phyloP scores from a whole-genome alignment of 2,329 filamentous ascomycete species.

The Huntiella decipiens region DNA sequence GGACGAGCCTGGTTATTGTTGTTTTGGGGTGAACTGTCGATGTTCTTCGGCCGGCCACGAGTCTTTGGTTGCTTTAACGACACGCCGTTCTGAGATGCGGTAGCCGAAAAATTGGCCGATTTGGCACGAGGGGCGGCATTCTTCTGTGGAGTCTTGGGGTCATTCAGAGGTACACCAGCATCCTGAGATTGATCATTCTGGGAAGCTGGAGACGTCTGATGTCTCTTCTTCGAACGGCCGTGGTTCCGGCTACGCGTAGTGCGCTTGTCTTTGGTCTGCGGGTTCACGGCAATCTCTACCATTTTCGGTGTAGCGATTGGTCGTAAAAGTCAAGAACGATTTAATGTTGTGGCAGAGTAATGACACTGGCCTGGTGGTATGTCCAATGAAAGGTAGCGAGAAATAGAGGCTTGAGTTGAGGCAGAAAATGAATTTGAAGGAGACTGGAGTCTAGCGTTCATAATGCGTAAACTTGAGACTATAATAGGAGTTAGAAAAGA shows the following conservation, averaged over 20 bases:
- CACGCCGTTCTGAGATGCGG: conserved; percentile 17
- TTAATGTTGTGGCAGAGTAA: no score
- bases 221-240: conserved; percentile 15
- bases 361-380: no score
- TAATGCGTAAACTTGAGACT: no score
- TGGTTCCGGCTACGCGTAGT: conserved; percentile 23
- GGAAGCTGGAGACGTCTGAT: conserved; percentile 38
- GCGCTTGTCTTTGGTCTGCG: conserved; percentile 14
- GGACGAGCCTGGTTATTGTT: conserved; percentile 25
- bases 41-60: conserved; percentile 14
- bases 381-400: no score
- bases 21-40: conserved; percentile 23
- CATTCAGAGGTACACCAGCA: not conserved
- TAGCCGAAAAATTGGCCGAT: conserved; percentile 14
- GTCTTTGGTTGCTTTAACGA: conserved; percentile 3
- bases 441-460: no score
- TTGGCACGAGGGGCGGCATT: conserved; percentile 4
- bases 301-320: no score
- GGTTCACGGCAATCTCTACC: no score
- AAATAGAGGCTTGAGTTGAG: no score
- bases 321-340: no score
- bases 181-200: conserved; percentile 29
- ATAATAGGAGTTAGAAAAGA: no score
- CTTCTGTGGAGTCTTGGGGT: conserved; percentile 30
- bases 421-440: no score